phyloP scores from a whole-genome alignment of 2,329 filamentous ascomycete genomes.

The Acephala macrosclerotiorum region DNA sequence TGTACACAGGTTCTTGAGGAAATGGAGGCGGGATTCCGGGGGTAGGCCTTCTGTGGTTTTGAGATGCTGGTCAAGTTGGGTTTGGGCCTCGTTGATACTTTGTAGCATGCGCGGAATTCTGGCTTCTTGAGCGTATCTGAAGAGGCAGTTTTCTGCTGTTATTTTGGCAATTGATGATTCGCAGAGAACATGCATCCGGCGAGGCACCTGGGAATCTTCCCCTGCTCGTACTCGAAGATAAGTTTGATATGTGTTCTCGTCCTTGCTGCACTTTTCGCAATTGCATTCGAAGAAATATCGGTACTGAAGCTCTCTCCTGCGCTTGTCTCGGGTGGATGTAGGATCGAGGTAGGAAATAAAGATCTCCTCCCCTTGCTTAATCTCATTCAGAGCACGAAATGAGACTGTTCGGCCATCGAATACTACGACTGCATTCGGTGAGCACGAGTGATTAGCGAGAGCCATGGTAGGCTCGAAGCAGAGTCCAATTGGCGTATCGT shows the following conservation, averaged over 20 bases:
- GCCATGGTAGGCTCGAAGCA: conserved; percentile 58
- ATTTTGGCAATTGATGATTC: not conserved
- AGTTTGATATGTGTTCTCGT: conserved; percentile 29
- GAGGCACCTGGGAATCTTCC: not conserved
- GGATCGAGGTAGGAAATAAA: conserved; percentile 68
- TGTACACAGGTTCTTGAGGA: conserved; percentile 6
- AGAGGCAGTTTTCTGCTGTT: conserved; percentile 10
- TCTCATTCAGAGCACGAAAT: conserved; percentile 57
- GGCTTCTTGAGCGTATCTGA: not conserved
- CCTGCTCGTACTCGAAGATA: conserved; percentile 17
- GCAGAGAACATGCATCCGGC: conserved; percentile 19
- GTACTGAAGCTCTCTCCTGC: conserved; percentile 28
- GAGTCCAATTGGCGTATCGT: conserved; percentile 60
- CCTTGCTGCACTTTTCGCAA: conserved; percentile 35
- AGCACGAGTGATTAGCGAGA: conserved; percentile 69
- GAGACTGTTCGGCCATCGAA: conserved; percentile 60
- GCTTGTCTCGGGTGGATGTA: conserved; percentile 31
- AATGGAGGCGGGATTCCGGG: not conserved
- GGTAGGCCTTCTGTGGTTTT: not conserved
- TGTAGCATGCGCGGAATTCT: not conserved
- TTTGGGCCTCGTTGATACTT: not conserved
- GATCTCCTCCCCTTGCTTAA: conserved; percentile 62
- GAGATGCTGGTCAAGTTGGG: not conserved
- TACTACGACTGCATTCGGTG: conserved; percentile 65
- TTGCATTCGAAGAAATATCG: conserved; percentile 40